Conservation (phyloP, 345 rosid genomes). For the Populus alba region DNA sequence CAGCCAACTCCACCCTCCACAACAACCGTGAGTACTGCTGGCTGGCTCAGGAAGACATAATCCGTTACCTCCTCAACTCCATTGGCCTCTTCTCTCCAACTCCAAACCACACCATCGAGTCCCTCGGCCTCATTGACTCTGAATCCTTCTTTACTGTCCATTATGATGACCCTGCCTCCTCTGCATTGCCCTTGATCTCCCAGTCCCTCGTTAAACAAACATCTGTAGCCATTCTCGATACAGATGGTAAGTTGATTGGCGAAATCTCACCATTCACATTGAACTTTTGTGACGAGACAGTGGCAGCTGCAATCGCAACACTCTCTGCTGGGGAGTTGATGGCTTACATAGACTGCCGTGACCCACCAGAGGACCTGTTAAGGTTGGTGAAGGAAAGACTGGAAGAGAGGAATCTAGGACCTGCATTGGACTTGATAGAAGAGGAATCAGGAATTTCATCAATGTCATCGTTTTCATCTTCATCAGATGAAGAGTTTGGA, state of each 20-base stretch:
- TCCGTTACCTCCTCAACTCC: constrained; percentile 56
- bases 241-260: constrained; percentile 37
- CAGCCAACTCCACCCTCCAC: constrained; percentile 34
- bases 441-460: constrained; percentile 39
- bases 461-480: constrained; percentile 24
- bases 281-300: constrained; percentile 40
- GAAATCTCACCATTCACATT: constrained; percentile 51
- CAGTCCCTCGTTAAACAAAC: constrained; percentile 39
- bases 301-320: constrained; percentile 49
- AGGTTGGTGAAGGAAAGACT: constrained; percentile 43
- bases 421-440: constrained; percentile 39
- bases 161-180: constrained; percentile 44
- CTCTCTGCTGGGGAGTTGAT: constrained; percentile 54
- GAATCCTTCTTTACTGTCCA: constrained; percentile 32
- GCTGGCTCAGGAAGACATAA: constrained; percentile 60
- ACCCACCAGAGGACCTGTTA: constrained; percentile 44
- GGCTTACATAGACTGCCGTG: constrained; percentile 52
- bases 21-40: constrained; percentile 54
- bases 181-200: constrained; percentile 37
- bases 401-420: constrained; percentile 37
- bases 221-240: constrained; percentile 47
- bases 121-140: constrained; percentile 44
- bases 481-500: constrained; percentile 50
- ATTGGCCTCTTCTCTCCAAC: constrained; percentile 44
- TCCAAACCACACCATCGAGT: constrained; percentile 38